Percentiles rank a stretch among this genome's conserved stretches.
Evolutionary conservation across 73 alveolate species (phyloP).

Genomic region (Paraurostyla sp.): DNA sequence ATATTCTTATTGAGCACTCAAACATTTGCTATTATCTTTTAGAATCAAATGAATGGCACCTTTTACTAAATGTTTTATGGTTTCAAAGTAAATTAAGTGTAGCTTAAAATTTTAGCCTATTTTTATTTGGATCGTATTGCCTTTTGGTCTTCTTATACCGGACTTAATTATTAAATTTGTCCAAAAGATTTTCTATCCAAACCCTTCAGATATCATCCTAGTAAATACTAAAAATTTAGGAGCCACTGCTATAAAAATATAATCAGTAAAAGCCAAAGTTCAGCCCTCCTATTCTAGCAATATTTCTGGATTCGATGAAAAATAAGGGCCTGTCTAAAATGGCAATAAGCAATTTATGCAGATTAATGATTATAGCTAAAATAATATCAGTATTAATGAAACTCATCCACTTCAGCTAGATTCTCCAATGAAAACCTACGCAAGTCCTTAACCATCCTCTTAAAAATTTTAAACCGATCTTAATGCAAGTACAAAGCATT

Average conservation of each 20-base stretch:
- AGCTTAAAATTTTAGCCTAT: slow-evolving; percentile 71
- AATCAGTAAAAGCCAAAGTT: background rate
- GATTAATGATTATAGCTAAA: too few species aligned
- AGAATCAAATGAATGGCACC: slow-evolving; percentile 1
- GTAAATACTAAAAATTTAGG: background rate
- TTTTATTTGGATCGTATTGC: background rate
- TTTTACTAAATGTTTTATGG: slow-evolving; percentile 14
- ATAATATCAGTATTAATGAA: too few species aligned
- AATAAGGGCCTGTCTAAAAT: too few species aligned
- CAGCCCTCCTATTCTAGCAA: too few species aligned
- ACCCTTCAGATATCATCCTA: background rate
- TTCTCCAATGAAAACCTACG: too few species aligned
- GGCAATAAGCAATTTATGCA: too few species aligned
- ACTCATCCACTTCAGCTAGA: too few species aligned
- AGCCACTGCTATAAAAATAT: background rate
- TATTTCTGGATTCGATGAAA: too few species aligned
- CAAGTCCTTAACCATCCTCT: too few species aligned
- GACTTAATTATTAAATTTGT: background rate
- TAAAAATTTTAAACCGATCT: too few species aligned
- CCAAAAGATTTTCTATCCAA: background rate
- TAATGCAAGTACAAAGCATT: too few species aligned
- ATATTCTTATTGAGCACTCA: slow-evolving; percentile 69
- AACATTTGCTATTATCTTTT: background rate
- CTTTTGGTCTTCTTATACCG: background rate
- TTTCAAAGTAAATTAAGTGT: slow-evolving; percentile 48